Evolutionary conservation across 2,329 filamentous ascomycete genomes (phyloP).

Genomic region (Verticillium klebahnii): DNA sequence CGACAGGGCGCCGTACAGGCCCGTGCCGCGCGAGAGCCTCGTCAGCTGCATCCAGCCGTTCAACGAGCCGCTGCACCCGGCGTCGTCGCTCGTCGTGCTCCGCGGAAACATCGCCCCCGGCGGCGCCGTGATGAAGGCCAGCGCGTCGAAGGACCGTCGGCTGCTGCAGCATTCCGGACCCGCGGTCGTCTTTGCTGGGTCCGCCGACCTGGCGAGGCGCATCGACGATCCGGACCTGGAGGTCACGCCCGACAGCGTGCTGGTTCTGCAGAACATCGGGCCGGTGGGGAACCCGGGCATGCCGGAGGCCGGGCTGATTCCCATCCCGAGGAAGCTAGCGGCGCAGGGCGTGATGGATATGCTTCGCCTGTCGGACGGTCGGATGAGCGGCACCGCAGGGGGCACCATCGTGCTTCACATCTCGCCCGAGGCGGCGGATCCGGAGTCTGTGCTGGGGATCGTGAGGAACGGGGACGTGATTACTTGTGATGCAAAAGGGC

Average conservation of each 20-base stretch:
- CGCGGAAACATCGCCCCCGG: constrained; percentile 78
- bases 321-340: constrained; percentile 71
- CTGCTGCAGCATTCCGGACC: constrained; percentile 40
- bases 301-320: constrained; percentile 71
- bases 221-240: constrained; percentile 55
- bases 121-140: constrained; percentile 87
- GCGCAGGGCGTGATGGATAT: constrained; percentile 73
- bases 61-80: constrained; percentile 59
- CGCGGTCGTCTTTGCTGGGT: constrained; percentile 65
- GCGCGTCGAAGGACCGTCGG: constrained; percentile 70
- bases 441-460: constrained; percentile 72
- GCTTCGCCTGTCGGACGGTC: constrained; percentile 78
- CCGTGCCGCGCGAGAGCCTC: constrained; percentile 25
- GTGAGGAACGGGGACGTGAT: constrained; percentile 74
- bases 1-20: constrained; percentile 60
- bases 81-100: constrained; percentile 78
- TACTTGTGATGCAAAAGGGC: constrained; percentile 69
- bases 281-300: constrained; percentile 89
- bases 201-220: constrained; percentile 69
- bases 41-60: constrained; percentile 61
- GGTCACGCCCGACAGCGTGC: constrained; percentile 54
- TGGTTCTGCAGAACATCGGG: constrained; percentile 84
- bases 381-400: constrained; percentile 82
- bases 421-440: constrained; percentile 74
- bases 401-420: constrained; percentile 90